Conservation (phyloP, 768 basidiomycete genomes). For the Dictyophora rubrovolvata region DNA sequence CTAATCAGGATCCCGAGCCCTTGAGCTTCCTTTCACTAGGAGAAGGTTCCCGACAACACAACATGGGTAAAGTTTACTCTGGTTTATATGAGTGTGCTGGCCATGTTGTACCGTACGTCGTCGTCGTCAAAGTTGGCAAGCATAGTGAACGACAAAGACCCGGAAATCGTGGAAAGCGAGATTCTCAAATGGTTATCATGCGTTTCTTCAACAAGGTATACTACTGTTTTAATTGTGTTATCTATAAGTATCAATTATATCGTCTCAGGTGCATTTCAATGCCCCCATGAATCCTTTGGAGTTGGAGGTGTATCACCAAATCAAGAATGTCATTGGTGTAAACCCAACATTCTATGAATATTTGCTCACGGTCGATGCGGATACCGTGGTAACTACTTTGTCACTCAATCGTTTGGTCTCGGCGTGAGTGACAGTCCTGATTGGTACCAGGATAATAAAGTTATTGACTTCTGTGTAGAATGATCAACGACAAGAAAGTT, state of each 20-base stretch:
- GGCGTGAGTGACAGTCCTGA: constrained; percentile 48
- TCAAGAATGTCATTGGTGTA: constrained; percentile 99
- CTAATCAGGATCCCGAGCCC: constrained; percentile 89
- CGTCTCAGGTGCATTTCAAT: constrained; percentile 82
- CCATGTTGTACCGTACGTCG: constrained; percentile 92
- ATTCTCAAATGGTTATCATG: constrained; percentile 94
- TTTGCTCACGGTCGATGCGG: constrained; percentile 85
- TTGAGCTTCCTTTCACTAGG: constrained; percentile 90
- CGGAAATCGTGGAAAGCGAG: constrained; percentile 97
- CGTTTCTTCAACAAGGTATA: constrained; percentile 93
- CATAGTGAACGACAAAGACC: constrained; percentile 88
- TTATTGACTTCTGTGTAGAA: constrained; percentile 35
- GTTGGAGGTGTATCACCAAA: constrained; percentile 97
- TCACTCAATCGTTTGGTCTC: constrained; percentile 88
- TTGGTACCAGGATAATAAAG: not conserved
- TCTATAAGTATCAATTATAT: not conserved
- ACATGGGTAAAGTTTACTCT: constrained; percentile 97
- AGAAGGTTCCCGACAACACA: constrained; percentile 92
- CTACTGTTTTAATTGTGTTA: not conserved
- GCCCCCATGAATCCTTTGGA: constrained; percentile 94
- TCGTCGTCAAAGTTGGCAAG: constrained; percentile 89
- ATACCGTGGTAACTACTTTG: constrained; percentile 84
- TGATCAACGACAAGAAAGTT: constrained; percentile 94
- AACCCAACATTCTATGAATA: constrained; percentile 99
- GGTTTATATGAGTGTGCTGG: constrained; percentile 90